phyloP scores from a whole-genome alignment of 306 rosid species.

The Myrica gale region DNA sequence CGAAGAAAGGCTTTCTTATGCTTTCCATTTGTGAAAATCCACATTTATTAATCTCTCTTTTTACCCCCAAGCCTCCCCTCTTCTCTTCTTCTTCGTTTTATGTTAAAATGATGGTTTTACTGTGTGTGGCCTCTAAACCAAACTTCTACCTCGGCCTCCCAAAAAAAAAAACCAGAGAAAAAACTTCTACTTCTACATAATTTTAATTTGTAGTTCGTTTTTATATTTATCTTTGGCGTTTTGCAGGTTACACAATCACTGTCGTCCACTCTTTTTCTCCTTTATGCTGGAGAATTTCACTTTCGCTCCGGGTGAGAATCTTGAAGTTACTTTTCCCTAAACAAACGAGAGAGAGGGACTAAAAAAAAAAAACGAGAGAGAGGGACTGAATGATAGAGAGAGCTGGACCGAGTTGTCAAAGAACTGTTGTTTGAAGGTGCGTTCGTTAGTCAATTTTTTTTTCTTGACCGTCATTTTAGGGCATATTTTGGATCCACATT shows the following conservation, averaged over 20 bases:
- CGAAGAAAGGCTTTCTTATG: conserved; percentile 34
- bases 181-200: too few relatives aligned
- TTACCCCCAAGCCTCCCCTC: not conserved
- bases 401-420: not conserved
- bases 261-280: not conserved
- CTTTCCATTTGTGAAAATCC: conserved; percentile 17
- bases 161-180: too few relatives aligned
- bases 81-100: not conserved
- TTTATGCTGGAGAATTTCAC: not conserved
- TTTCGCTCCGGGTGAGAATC: not conserved
- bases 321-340: not conserved
- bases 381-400: too few relatives aligned
- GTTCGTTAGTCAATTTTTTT: too few relatives aligned
- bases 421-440: not conserved
- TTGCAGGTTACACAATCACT: conserved; percentile 2
- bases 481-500: too few relatives aligned
- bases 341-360: not conserved
- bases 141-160: not conserved
- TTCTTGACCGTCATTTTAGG: too few relatives aligned
- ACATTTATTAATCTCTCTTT: not conserved
- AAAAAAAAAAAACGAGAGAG: not conserved
- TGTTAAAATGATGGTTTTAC: not conserved
- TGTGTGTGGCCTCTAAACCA: not conserved
- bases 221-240: not conserved
- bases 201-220: not conserved